Percentiles rank a stretch among this genome's conserved stretches.
Conservation (phyloP, 2,329 filamentous ascomycete genomes). For the Penicillium sp. region DNA sequence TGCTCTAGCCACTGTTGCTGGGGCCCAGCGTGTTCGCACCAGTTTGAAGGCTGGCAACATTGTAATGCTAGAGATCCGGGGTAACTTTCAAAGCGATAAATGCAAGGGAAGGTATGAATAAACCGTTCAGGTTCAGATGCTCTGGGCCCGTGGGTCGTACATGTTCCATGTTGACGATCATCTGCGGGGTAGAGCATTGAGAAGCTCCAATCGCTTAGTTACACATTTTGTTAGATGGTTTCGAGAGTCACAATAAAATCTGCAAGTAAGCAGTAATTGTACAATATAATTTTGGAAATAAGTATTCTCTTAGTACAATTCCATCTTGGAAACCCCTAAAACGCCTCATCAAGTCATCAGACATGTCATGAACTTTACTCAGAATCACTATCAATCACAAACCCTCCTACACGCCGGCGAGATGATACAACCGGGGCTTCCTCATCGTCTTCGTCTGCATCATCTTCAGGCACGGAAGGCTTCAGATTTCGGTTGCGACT, state of each 20-base stretch:
- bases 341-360: constrained; percentile 33
- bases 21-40: too few relatives aligned
- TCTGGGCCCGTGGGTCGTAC: too few relatives aligned
- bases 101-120: too few relatives aligned
- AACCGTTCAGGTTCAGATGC: too few relatives aligned
- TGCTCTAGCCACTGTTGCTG: too few relatives aligned
- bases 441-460: constrained; percentile 33
- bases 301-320: constrained; percentile 4
- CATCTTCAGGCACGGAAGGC: constrained; percentile 3
- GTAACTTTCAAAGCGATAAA: too few relatives aligned
- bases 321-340: constrained; percentile 16
- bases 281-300: neutral
- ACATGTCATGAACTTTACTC: constrained; percentile 30
- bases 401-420: constrained; percentile 40
- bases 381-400: constrained; percentile 47
- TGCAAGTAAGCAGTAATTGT: neutral
- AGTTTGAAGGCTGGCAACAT: too few relatives aligned
- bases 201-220: too few relatives aligned
- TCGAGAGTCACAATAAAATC: neutral
- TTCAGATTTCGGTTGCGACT: constrained; percentile 26
- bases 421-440: constrained; percentile 31
- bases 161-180: too few relatives aligned
- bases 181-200: too few relatives aligned
- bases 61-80: too few relatives aligned
- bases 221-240: too few relatives aligned